Evolutionary conservation across 2,329 filamentous ascomycete genomes (phyloP).

Genomic region (Leptosphaerulina australis): DNA sequence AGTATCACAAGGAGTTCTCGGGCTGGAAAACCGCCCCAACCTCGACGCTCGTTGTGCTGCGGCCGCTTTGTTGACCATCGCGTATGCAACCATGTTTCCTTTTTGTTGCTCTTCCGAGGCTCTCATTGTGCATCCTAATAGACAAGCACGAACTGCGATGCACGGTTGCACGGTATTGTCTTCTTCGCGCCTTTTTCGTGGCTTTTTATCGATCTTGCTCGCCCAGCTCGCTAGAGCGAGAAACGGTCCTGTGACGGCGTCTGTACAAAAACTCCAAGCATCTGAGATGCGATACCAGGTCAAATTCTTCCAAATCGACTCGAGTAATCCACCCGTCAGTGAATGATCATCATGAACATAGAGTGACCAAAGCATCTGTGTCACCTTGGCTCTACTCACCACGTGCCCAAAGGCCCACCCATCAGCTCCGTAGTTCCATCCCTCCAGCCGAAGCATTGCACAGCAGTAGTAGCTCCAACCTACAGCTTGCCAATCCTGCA

Average conservation of each 20-base stretch:
- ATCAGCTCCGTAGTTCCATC: neutral
- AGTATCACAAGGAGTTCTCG: conserved; percentile 6
- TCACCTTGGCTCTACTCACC: conserved; percentile 6
- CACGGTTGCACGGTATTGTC: conserved; percentile 5
- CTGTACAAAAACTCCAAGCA: neutral
- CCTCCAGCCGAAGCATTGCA: conserved; percentile 2
- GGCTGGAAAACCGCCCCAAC: conserved; percentile 1
- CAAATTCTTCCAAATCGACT: neutral
- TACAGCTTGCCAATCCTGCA: conserved; percentile 19
- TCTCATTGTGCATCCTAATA: conserved; percentile 5
- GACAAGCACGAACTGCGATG: conserved; percentile 9
- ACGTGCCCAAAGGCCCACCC: conserved; percentile 7
- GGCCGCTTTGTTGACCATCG: conserved; percentile 8
- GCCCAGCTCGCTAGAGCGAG: neutral
- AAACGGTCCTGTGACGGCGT: neutral
- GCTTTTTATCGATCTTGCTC: neutral
- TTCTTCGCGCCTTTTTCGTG: conserved; percentile 10
- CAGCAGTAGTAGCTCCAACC: conserved; percentile 7
- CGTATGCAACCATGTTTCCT: conserved; percentile 15
- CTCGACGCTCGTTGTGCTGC: conserved; percentile 4
- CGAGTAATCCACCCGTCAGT: neutral
- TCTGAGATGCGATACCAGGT: neutral
- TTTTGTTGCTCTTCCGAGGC: conserved; percentile 13
- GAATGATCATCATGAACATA: neutral
- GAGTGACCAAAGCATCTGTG: neutral